Conservation (phyloP, 2,329 filamentous ascomycete species). For the Pseudogymnoascus sp. region DNA sequence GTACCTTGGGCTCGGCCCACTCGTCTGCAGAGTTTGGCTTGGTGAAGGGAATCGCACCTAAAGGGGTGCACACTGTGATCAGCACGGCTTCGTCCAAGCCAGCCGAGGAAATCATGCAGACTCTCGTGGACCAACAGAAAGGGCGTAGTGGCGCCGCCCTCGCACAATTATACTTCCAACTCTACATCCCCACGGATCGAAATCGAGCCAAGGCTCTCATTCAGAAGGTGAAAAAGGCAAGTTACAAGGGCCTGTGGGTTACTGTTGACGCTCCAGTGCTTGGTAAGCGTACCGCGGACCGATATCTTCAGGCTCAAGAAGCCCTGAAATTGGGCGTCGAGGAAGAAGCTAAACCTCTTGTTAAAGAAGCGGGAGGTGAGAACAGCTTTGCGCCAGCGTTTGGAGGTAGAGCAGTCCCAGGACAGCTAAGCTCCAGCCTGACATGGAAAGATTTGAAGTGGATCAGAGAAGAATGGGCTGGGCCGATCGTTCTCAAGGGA, state of each 20-base stretch:
- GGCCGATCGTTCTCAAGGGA: conserved; percentile 21
- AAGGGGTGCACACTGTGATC: not conserved
- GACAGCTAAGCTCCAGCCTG: conserved; percentile 30
- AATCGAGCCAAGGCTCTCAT: conserved; percentile 40
- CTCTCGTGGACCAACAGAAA: not conserved
- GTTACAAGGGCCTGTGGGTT: conserved; percentile 43
- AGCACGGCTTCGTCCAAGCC: not conserved
- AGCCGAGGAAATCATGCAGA: not conserved
- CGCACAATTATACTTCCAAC: conserved; percentile 43
- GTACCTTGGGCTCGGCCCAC: not conserved
- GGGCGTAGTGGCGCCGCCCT: not conserved
- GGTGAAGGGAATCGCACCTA: not conserved
- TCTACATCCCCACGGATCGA: conserved; percentile 49
- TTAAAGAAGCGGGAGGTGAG: conserved; percentile 45
- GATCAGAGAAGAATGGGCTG: conserved; percentile 39
- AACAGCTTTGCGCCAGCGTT: conserved; percentile 44
- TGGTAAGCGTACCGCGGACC: conserved; percentile 41
- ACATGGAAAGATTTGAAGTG: conserved; percentile 47
- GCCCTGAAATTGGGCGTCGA: conserved; percentile 16
- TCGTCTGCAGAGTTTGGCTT: not conserved
- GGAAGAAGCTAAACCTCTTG: conserved; percentile 37
- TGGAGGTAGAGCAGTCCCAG: not conserved
- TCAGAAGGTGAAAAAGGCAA: conserved; percentile 33
- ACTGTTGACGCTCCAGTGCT: conserved; percentile 47
- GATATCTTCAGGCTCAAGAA: conserved; percentile 33